phyloP scores from a whole-genome alignment of 192 early-diverging fungal genomes.

The Entrophospora sp. region DNA sequence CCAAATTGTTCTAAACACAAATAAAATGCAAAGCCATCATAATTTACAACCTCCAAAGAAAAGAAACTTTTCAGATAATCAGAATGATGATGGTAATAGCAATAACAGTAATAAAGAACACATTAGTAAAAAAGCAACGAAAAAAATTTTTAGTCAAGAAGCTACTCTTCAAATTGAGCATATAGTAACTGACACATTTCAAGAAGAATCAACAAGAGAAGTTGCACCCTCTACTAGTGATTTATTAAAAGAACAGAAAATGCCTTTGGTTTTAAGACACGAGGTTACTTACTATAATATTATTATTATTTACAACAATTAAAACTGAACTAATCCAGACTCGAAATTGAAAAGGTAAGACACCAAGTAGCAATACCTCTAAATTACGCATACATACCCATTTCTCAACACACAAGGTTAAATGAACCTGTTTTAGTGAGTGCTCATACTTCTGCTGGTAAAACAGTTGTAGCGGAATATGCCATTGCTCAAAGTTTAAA shows the following conservation, averaged over 20 bases:
- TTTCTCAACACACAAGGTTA: conserved; percentile 76
- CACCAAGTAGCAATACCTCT: conserved; percentile 92
- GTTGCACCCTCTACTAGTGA: conserved; percentile 17
- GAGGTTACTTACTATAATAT: background rate
- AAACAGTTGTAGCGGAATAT: conserved; percentile 98
- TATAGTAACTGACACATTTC: conserved; percentile 21
- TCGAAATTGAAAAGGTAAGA: conserved; percentile 52
- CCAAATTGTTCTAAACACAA: too few species aligned
- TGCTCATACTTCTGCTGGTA: conserved; percentile 95
- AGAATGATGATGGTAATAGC: too few species aligned
- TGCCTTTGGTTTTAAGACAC: background rate
- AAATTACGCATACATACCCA: conserved; percentile 77
- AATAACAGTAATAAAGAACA: too few species aligned
- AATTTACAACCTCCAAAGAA: too few species aligned
- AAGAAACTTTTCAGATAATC: too few species aligned
- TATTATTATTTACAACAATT: background rate
- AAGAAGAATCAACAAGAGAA: conserved; percentile 19
- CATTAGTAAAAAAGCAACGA: too few species aligned
- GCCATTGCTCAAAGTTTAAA: conserved; percentile 85
- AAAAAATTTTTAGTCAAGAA: too few species aligned
- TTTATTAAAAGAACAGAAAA: background rate
- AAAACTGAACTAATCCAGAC: background rate
- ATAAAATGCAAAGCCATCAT: too few species aligned
- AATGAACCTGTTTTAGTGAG: conserved; percentile 84
- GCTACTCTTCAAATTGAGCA: too few species aligned